Base-by-base conservation (phyloP, 1,139 yeast species). In the Nakaseomyces glabratus region DNA sequence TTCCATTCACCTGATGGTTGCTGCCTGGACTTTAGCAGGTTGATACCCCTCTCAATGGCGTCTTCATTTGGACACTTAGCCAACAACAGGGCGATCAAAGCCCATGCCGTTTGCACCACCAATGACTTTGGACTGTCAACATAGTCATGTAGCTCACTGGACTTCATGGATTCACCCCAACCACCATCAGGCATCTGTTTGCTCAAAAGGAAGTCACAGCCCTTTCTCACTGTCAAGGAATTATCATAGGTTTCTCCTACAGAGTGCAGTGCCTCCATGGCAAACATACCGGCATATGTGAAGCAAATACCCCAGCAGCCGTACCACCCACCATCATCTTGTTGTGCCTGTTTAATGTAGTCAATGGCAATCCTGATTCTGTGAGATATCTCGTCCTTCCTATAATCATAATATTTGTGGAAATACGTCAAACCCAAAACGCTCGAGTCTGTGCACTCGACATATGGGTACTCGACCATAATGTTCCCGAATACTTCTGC, bases 251-350 rank as follows among this genome's bases (percentile, higher is more conserved):
- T 63, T 41, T 69, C 69, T 1, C 80, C 84, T 17, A 80, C 79
- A 2, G 93, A 72, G 25, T 73, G 65, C 35, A 90, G 66, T 0
- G 98, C 97, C 50, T 93, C 99, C 20, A 90, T 61, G 0, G 99
- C 98, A 71, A 93, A 93, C 98, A 93, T 93, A 1, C 90, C 82
- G 0, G 98, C 97, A 60, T 93, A 93, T 0, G 96, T 84, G 55
- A 71, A 86, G 54, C 99, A 93, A 8, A 93, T 80, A 28, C 98
- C 99, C 99, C 99, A 93, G 28, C 88, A 78, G 1, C 99, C 99
- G 56, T 88, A 93, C 97, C 98, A 93, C 7, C 95, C 78, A 0
- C 99, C 99, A 56, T 90, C 95, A 0, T 56, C 52, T 30, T 68
- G 65, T 58, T 93, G 98, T 2, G 71, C 71, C 4, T 64, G 57